Conservation (phyloP, 441 rosid species). For the Eruca vesicaria region DNA sequence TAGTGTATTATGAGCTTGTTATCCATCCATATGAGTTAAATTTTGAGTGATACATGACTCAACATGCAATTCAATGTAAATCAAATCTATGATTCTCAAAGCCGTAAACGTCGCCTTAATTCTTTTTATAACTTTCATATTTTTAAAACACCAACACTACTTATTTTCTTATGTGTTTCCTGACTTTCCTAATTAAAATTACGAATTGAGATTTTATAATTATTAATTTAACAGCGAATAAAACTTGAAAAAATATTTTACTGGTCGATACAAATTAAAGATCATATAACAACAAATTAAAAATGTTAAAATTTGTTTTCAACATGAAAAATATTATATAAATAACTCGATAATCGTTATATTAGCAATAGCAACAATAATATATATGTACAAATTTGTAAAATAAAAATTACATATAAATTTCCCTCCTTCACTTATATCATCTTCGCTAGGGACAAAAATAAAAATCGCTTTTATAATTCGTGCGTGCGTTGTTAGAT, state of each 20-base stretch:
- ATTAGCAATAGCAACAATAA: background rate
- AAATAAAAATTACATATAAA: slow-evolving; percentile 15
- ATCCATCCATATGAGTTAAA: background rate
- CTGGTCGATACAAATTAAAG: too few relatives aligned
- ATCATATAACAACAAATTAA: too few relatives aligned
- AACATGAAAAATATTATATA: too few relatives aligned
- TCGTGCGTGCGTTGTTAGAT: slow-evolving; percentile 8
- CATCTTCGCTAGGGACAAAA: slow-evolving; percentile 7
- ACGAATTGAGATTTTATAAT: background rate
- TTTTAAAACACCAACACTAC: background rate
- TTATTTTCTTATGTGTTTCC: background rate
- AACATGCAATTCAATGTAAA: background rate
- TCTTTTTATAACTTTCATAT: background rate
- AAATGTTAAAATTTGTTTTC: too few relatives aligned
- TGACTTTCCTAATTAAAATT: background rate
- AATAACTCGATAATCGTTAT: too few relatives aligned
- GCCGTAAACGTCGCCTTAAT: background rate
- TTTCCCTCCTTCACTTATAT: slow-evolving; percentile 29
- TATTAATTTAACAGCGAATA: background rate
- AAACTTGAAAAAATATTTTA: too few relatives aligned
- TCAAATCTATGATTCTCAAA: background rate
- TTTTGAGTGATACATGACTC: background rate
- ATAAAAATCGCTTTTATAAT: background rate
- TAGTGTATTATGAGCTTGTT: background rate
- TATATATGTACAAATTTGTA: background rate